Conservation (phyloP, 2,329 filamentous ascomycete species). For the Neoscytalidium dimidiatum region DNA sequence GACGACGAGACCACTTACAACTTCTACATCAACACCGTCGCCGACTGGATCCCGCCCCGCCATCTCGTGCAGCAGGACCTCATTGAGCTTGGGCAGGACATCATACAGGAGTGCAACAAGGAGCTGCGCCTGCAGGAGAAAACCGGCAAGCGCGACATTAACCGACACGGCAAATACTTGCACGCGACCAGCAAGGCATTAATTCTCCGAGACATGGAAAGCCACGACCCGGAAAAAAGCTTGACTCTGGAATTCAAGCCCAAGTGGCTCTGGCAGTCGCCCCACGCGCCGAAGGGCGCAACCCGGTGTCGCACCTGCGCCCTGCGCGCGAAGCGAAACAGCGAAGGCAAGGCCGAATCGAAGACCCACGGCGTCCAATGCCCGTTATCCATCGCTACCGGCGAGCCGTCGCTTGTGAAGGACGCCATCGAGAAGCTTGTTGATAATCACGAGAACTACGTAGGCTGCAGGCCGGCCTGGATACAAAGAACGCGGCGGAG, state of each 20-base stretch:
- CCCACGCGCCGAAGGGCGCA: slow-evolving; percentile 40
- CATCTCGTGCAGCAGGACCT: slow-evolving; percentile 18
- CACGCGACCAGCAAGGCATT: slow-evolving; percentile 7
- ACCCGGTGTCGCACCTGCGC: slow-evolving; percentile 51
- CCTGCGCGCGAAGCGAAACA: slow-evolving; percentile 38
- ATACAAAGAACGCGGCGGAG: background rate
- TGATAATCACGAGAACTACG: slow-evolving; percentile 17
- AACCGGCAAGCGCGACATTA: background rate
- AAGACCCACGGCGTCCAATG: slow-evolving; percentile 33
- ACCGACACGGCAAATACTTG: slow-evolving; percentile 4
- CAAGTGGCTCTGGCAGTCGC: slow-evolving; percentile 52
- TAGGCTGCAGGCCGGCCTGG: slow-evolving; percentile 16
- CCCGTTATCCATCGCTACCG: slow-evolving; percentile 43
- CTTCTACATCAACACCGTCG: slow-evolving; percentile 18
- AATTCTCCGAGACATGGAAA: slow-evolving; percentile 17
- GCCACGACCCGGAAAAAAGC: slow-evolving; percentile 15
- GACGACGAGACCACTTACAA: slow-evolving; percentile 18
- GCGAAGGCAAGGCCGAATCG: slow-evolving; percentile 25
- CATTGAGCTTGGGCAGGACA: background rate
- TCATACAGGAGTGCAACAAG: slow-evolving; percentile 16
- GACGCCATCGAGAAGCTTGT: slow-evolving; percentile 15
- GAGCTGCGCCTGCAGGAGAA: slow-evolving; percentile 13
- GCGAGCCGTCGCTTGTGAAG: slow-evolving; percentile 24
- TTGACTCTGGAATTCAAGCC: slow-evolving; percentile 46
- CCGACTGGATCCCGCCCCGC: slow-evolving; percentile 12